A percentile compares a stretch with the other conserved stretches of the same genome.
phyloP scores from a whole-genome alignment of 2,329 filamentous ascomycete genomes.

The Fusarium ambrosium region DNA sequence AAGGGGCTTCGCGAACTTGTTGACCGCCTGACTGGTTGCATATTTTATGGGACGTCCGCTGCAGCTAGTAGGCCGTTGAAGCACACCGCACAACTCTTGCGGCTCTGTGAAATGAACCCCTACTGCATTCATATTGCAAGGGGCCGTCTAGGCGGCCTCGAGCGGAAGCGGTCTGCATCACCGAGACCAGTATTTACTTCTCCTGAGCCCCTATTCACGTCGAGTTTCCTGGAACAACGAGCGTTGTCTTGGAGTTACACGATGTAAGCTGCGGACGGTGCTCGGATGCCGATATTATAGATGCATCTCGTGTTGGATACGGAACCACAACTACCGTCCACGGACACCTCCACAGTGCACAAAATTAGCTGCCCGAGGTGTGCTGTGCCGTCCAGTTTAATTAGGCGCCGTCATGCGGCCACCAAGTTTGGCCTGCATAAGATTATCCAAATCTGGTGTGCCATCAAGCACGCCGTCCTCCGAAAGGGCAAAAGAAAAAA shows the following conservation, averaged over 20 bases:
- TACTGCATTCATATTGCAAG: constrained; percentile 43
- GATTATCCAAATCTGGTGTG: constrained; percentile 24
- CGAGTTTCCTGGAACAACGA: constrained; percentile 9
- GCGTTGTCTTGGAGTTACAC: constrained; percentile 31
- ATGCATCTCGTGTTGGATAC: constrained; percentile 6
- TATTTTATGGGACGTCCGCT: constrained; percentile 50
- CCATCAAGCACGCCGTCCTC: constrained; percentile 39
- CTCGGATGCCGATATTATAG: constrained; percentile 18
- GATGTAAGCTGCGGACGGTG: constrained; percentile 17
- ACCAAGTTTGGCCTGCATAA: constrained; percentile 26
- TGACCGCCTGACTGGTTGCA: constrained; percentile 51
- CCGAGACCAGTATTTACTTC: constrained; percentile 15
- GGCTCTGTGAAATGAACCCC: constrained; percentile 47
- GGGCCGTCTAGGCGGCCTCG: constrained; percentile 38
- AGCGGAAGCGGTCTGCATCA: constrained; percentile 29
- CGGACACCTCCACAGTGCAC: constrained; percentile 18
- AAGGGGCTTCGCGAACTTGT: constrained; percentile 38
- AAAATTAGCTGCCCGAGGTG: background rate
- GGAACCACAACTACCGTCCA: constrained; percentile 13
- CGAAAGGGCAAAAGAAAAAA: constrained; percentile 32
- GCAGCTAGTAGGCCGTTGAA: constrained; percentile 47
- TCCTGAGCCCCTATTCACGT: constrained; percentile 38
- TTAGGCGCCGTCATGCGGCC: constrained; percentile 30
- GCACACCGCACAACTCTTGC: constrained; percentile 48
- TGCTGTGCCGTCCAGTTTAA: constrained; percentile 2